Percentiles rank a stretch among this genome's conserved stretches.
phyloP scores from a whole-genome alignment of 257 asterid species.

The Solanum neorickii region DNA sequence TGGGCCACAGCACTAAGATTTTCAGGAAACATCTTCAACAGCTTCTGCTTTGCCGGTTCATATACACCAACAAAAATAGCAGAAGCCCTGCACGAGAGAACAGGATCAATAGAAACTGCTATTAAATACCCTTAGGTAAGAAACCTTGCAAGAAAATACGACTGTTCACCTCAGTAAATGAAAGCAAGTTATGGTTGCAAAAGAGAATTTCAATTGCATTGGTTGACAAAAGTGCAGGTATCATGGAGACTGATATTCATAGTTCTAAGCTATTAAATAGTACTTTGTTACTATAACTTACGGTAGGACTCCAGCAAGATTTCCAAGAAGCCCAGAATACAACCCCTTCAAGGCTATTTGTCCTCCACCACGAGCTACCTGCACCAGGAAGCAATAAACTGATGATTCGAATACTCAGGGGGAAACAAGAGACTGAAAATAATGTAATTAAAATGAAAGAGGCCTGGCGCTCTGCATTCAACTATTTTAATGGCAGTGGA shows the following conservation, averaged over 20 bases:
- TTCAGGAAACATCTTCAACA: conserved; percentile 66
- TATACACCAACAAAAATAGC: conserved; percentile 93
- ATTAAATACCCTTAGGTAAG: background rate
- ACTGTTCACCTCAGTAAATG: background rate
- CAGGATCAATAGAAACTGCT: conserved; percentile 4
- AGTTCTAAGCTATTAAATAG: background rate
- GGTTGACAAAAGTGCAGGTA: background rate
- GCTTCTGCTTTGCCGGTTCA: conserved; percentile 88
- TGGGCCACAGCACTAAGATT: conserved; percentile 90
- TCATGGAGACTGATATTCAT: background rate
- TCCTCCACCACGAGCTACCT: conserved; percentile 93
- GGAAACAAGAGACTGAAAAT: background rate
- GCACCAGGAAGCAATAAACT: conserved; percentile 10
- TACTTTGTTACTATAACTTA: conserved; percentile 26
- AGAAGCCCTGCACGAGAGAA: conserved; percentile 59
- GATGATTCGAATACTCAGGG: background rate
- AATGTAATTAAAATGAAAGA: background rate
- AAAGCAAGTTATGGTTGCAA: background rate
- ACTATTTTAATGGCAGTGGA: background rate
- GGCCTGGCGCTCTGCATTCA: background rate
- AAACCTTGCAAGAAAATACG: background rate
- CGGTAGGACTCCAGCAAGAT: conserved; percentile 97
- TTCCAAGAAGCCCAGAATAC: conserved; percentile 90
- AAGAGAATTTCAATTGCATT: background rate
- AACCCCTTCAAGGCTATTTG: conserved; percentile 81